Evolutionary conservation across 805 yeast species (phyloP), one percentile per base, ranked within the genome.

Genomic region (Kuraishia hungarica): DNA sequence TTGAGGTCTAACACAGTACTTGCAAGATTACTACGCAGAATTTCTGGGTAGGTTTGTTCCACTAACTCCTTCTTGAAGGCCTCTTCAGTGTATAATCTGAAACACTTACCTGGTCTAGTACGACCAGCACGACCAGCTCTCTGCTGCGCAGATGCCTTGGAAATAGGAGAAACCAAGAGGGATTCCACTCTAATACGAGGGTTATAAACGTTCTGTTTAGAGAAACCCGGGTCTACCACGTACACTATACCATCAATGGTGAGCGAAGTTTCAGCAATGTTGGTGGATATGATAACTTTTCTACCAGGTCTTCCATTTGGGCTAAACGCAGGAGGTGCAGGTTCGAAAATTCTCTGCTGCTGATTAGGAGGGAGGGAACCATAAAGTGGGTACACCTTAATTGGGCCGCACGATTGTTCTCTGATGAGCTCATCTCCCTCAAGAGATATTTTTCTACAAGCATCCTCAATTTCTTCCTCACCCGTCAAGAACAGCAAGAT

Each of bases 81-180:
- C 64, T 91, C 97, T 68, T 94, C 97, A 0, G 99, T 94, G 73
- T 93, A 93, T 54, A 93, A 77, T 67, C 99, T 80, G 81, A 93
- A 93, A 72, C 97, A 93, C 71, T 94, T 93, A 67, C 99, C 99
- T 17, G 98, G 97, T 65, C 97, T 83, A 6, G 97, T 93, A 82
- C 99, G 93, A 75, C 99, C 99, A 55, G 99, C 99, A 81, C 99
- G 89, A 81, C 99, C 99, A 39, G 98, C 98, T 72, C 99, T 83
- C 72, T 93, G 99, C 72, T 93, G 97, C 1, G 99, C 97, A 51
- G 96, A 86, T 0, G 99, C 99, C 72, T 91, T 92, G 11, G 98
- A 92, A 59, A 94, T 92, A 43, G 98, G 98, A 8, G 97, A 89
- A 3, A 94, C 98, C 54, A 93, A 77, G 62, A 93, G 76, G 0